A percentile compares a stretch with the other conserved stretches of the same genome.
phyloP scores from a whole-genome alignment of 805 yeast species.

The Clavispora phyllophila region DNA sequence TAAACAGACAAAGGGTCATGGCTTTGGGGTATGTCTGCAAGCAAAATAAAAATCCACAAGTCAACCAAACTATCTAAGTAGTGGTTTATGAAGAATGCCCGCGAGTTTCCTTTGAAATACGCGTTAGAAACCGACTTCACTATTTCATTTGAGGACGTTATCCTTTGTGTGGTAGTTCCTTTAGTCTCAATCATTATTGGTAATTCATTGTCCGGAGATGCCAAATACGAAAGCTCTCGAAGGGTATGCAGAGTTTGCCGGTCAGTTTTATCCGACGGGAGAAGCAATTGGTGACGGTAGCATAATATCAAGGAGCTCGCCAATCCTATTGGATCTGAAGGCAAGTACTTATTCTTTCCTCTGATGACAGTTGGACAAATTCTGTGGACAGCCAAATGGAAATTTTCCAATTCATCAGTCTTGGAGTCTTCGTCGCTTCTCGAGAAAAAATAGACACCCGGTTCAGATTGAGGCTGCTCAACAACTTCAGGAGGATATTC shows the following conservation, averaged over 20 bases:
- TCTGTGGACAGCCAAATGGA: constrained; percentile 53
- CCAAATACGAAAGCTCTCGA: constrained; percentile 42
- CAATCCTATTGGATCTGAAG: constrained; percentile 58
- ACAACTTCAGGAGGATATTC: constrained; percentile 34
- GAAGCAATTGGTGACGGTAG: constrained; percentile 34
- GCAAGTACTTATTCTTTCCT: constrained; percentile 24
- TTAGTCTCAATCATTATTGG: constrained; percentile 54
- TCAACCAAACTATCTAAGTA: constrained; percentile 11
- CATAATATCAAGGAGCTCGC: constrained; percentile 43
- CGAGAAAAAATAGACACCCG: constrained; percentile 5
- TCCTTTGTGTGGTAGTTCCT: constrained; percentile 1
- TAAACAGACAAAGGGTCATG: background rate
- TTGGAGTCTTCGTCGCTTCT: constrained; percentile 11
- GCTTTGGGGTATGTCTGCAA: constrained; percentile 6
- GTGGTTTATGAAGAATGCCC: constrained; percentile 6
- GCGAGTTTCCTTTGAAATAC: constrained; percentile 1
- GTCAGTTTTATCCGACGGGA: constrained; percentile 29
- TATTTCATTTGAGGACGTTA: background rate
- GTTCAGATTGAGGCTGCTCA: constrained; percentile 9
- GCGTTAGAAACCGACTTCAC: background rate
- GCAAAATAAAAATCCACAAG: constrained; percentile 12
- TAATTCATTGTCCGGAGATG: constrained; percentile 44
- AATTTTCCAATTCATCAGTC: constrained; percentile 20
- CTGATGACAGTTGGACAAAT: constrained; percentile 21
- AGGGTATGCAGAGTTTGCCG: constrained; percentile 26